Evolutionary conservation across 2,329 filamentous ascomycete genomes (phyloP).

Genomic region (Biscogniauxia mediterranea): DNA sequence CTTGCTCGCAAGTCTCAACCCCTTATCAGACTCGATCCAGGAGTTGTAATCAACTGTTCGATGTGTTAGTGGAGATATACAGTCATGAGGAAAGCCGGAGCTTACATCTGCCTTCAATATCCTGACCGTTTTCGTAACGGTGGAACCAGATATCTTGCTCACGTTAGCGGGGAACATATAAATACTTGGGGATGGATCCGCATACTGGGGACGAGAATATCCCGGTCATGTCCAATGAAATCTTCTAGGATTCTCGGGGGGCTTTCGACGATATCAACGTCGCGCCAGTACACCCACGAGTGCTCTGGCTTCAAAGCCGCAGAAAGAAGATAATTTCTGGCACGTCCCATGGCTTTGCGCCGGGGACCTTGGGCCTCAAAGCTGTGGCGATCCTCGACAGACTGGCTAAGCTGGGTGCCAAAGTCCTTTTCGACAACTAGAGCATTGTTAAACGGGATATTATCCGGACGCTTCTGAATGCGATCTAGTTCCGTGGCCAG

Average conservation of each 20-base stretch:
- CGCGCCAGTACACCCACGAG: conserved; percentile 98
- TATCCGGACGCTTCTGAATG: conserved; percentile 77
- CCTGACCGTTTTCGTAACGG: conserved; percentile 72
- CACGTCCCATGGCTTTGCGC: conserved; percentile 84
- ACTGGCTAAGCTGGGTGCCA: conserved; percentile 69
- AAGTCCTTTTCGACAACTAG: conserved; percentile 92
- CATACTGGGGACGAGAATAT: conserved; percentile 93
- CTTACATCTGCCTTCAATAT: conserved; percentile 94
- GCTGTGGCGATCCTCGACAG: conserved; percentile 77
- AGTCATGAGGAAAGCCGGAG: conserved; percentile 14
- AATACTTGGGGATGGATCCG: conserved; percentile 15
- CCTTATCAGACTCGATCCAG: conserved; percentile 92
- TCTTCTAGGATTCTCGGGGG: conserved; percentile 87
- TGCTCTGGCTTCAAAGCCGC: conserved; percentile 88
- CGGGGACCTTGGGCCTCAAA: conserved; percentile 87
- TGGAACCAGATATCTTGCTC: conserved; percentile 91
- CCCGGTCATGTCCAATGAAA: conserved; percentile 88
- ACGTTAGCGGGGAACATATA: conserved; percentile 10
- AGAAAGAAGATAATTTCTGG: conserved; percentile 86
- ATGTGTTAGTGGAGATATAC: conserved; percentile 20
- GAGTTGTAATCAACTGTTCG: conserved; percentile 92
- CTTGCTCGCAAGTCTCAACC: conserved; percentile 66
- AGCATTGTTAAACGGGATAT: conserved; percentile 81
- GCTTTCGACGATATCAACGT: conserved; percentile 93
- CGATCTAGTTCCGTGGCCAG: conserved; percentile 82